These are phyloP conservation scores for Candida sanyiensis DNA, from an alignment of 805 yeast genomes.

Conservation along the genomic window DNA sequence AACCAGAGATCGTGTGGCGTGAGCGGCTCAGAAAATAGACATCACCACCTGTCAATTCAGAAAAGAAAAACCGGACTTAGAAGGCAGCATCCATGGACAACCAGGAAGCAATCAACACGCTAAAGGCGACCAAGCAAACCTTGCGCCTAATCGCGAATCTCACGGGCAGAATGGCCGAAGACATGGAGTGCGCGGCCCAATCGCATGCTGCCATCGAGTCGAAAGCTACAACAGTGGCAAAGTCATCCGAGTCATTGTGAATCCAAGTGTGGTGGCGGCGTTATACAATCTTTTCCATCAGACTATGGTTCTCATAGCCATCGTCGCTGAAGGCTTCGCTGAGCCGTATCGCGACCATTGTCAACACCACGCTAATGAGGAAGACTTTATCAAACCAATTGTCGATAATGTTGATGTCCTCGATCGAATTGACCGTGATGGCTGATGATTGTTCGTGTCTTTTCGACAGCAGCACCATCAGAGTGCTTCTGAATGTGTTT, in stretches of 20 bases:
- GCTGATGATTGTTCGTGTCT: constrained; percentile 14
- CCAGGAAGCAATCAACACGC: background rate
- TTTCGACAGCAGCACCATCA: constrained; percentile 27
- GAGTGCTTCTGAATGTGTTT: constrained; percentile 27
- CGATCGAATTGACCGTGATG: constrained; percentile 15
- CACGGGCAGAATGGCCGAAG: constrained; percentile 7
- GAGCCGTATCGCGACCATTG: constrained; percentile 21
- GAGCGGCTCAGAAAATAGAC: no score
- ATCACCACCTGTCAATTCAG: background rate
- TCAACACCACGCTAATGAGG: constrained; percentile 28
- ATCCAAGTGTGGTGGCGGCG: no score
- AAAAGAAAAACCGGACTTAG: no score
- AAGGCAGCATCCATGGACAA: constrained; percentile 1
- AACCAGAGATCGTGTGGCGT: background rate
- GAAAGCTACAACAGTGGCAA: background rate
- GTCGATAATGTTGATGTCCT: constrained; percentile 27
- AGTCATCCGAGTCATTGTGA: constrained; percentile 2
- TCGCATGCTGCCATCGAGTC: constrained; percentile 3
- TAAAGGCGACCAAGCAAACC: constrained; percentile 13
- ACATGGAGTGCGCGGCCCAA: constrained; percentile 4
- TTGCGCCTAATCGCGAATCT: constrained; percentile 8
- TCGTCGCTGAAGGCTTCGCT: constrained; percentile 19
- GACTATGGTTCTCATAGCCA: constrained; percentile 18
- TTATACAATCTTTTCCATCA: constrained; percentile 15
- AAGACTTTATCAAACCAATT: constrained; percentile 37